Evolutionary conservation across 768 basidiomycete genomes (phyloP).

Genomic region (Strobilomyces dryophilus): DNA sequence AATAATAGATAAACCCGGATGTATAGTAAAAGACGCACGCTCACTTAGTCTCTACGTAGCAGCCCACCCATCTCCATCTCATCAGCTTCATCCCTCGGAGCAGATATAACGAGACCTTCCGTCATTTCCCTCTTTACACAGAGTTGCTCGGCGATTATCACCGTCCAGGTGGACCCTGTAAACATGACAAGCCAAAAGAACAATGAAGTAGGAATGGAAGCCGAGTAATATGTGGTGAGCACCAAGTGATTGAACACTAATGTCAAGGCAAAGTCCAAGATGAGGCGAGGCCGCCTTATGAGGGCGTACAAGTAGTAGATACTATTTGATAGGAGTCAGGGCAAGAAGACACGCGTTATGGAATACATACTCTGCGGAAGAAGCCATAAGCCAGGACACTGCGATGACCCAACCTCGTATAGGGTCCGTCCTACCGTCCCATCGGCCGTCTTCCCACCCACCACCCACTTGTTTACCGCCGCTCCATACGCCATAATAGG

Average conservation of each 20-base stretch:
- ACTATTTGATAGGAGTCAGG: conserved; percentile 26
- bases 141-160: conserved; percentile 85
- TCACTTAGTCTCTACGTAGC: conserved; percentile 57
- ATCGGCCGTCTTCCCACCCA: conserved; percentile 43
- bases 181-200: conserved; percentile 89
- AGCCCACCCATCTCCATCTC: conserved; percentile 52
- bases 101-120: conserved; percentile 65
- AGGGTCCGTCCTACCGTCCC: conserved; percentile 72
- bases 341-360: conserved; percentile 1
- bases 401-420: conserved; percentile 90
- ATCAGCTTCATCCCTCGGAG: conserved; percentile 41
- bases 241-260: conserved; percentile 90
- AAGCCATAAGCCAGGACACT: conserved; percentile 79
- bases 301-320: conserved; percentile 84
- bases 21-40: conserved; percentile 23
- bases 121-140: conserved; percentile 89
- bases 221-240: conserved; percentile 80
- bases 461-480: conserved; percentile 72
- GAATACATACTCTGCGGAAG: conserved; percentile 76
- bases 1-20: conserved; percentile 4
- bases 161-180: conserved; percentile 65
- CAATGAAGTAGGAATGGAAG: conserved; percentile 71
- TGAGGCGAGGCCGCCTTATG: conserved; percentile 86
- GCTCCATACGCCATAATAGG: conserved; percentile 74
- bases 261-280: conserved; percentile 92